A percentile compares a stretch with the other conserved stretches of the same genome.
Conservation (phyloP, 148 eudicot genomes). For the Chenopodium formosanum region DNA sequence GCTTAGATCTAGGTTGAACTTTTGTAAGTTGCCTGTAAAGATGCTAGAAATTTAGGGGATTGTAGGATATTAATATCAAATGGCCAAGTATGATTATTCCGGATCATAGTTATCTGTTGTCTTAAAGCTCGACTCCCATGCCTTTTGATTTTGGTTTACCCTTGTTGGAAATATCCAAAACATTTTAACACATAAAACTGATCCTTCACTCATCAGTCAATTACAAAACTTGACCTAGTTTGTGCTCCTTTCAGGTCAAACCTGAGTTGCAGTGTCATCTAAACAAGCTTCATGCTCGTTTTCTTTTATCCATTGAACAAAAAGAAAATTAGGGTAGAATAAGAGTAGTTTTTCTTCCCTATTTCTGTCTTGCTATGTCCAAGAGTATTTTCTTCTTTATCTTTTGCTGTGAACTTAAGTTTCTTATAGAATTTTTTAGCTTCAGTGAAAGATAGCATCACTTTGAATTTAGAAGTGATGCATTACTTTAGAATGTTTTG, state of each 20-base stretch:
- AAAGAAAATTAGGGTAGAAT: background rate
- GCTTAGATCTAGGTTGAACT: constrained; percentile 2
- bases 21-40: background rate
- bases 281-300: background rate
- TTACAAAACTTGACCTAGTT: background rate
- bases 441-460: background rate
- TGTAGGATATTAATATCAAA: background rate
- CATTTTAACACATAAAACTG: background rate
- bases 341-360: background rate
- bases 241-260: background rate
- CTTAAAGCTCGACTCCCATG: background rate
- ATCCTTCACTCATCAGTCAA: background rate
- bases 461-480: background rate
- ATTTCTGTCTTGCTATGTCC: background rate
- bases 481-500: background rate
- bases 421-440: background rate
- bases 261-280: background rate
- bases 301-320: background rate
- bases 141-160: background rate
- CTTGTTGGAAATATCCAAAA: background rate
- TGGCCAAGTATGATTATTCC: background rate
- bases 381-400: background rate
- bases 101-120: background rate
- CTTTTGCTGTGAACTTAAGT: background rate
- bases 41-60: background rate